Evolutionary conservation across 1,284 basidiomycete species (phyloP).

Genomic region (Rhodofomes roseus): DNA sequence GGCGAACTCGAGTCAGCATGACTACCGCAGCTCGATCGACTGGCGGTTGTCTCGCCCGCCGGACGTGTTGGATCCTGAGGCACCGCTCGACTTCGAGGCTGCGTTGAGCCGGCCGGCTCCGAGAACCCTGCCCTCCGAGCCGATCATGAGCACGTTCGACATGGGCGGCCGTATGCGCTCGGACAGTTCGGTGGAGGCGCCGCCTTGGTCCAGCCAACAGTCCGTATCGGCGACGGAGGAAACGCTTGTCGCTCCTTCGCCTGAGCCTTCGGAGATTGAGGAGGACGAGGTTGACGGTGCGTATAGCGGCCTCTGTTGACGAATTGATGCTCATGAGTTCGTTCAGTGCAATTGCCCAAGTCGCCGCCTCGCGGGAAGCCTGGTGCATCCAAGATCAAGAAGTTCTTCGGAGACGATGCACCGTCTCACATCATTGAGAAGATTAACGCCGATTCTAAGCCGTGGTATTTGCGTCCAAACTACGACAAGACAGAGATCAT

Average conservation of each 20-base stretch:
- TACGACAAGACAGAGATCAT: slow-evolving; percentile 80
- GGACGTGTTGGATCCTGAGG: neutral
- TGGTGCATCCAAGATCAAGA: slow-evolving; percentile 59
- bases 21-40: slow-evolving; percentile 70
- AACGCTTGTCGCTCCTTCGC: slow-evolving; percentile 16
- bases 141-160: slow-evolving; percentile 25
- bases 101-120: slow-evolving; percentile 41
- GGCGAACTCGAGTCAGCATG: slow-evolving; percentile 59
- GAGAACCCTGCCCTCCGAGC: slow-evolving; percentile 22
- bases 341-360: slow-evolving; percentile 23
- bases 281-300: slow-evolving; percentile 36
- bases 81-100: slow-evolving; percentile 58
- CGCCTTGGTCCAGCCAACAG: slow-evolving; percentile 25
- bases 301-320: slow-evolving; percentile 12
- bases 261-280: slow-evolving; percentile 16
- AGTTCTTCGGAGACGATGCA: slow-evolving; percentile 75
- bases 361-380: slow-evolving; percentile 36
- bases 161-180: slow-evolving; percentile 24
- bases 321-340: neutral
- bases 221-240: slow-evolving; percentile 10
- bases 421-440: slow-evolving; percentile 47
- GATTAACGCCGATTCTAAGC: slow-evolving; percentile 54
- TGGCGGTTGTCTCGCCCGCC: slow-evolving; percentile 45
- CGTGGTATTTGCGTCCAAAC: slow-evolving; percentile 85
- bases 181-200: slow-evolving; percentile 21